Evolutionary conservation across 495 filamentous ascomycete species (phyloP).

Genomic region (Corynascus novoguineensis): DNA sequence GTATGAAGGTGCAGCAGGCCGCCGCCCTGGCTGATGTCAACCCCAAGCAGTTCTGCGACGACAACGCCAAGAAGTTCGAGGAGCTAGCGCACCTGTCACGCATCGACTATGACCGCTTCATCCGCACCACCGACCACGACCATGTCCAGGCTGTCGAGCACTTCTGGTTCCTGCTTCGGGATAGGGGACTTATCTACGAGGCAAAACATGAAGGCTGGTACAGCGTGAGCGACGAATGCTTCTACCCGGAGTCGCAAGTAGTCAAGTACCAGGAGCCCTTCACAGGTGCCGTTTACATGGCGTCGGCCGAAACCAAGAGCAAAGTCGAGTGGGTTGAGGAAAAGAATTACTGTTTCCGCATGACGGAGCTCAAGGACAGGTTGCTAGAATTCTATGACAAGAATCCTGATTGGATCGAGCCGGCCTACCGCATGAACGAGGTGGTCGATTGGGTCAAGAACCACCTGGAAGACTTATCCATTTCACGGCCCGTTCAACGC

Average conservation of each 20-base stretch:
- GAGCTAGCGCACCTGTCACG: slow-evolving; percentile 61
- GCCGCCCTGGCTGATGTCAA: slow-evolving; percentile 54
- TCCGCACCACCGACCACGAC: slow-evolving; percentile 78
- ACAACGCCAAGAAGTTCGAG: slow-evolving; percentile 59
- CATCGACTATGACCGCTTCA: slow-evolving; percentile 75
- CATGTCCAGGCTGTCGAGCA: slow-evolving; percentile 85
- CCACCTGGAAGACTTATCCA: slow-evolving; percentile 76
- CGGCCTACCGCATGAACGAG: slow-evolving; percentile 58
- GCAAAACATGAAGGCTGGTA: slow-evolving; percentile 94
- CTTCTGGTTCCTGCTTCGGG: slow-evolving; percentile 75
- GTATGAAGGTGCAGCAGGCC: slow-evolving; percentile 93
- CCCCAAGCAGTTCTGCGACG: slow-evolving; percentile 54
- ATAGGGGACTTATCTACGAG: slow-evolving; percentile 75
- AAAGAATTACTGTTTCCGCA: slow-evolving; percentile 87
- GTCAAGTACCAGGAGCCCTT: slow-evolving; percentile 68
- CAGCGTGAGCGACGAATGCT: slow-evolving; percentile 91
- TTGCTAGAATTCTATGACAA: slow-evolving; percentile 72
- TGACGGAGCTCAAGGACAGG: slow-evolving; percentile 69
- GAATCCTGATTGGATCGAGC: slow-evolving; percentile 67
- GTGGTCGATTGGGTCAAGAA: slow-evolving; percentile 63
- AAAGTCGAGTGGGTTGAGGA: slow-evolving; percentile 96
- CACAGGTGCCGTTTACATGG: slow-evolving; percentile 77
- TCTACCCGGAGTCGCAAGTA: slow-evolving; percentile 73
- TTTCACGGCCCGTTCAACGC: slow-evolving; percentile 75
- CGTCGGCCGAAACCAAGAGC: slow-evolving; percentile 79